A percentile compares a stretch with the other conserved stretches of the same genome.
Conservation (phyloP, 73 alveolate genomes). For the Tetrahymena borealis region DNA sequence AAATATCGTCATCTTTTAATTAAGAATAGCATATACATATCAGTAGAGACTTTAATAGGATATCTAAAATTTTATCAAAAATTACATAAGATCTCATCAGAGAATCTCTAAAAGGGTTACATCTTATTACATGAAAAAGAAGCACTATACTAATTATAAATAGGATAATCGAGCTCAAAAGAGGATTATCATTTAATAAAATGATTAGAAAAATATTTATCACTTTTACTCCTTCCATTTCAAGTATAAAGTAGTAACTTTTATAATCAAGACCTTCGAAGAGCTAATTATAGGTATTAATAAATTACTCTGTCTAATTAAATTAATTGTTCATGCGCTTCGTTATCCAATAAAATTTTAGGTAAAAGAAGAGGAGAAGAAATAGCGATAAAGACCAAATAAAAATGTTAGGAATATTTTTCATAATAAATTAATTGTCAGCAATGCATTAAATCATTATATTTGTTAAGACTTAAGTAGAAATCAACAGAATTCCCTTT, state of each 20-base stretch:
- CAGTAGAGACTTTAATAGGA: neutral
- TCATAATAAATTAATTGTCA: neutral
- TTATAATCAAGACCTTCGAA: neutral
- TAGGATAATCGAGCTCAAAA: neutral
- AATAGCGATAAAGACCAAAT: neutral
- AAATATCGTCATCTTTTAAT: neutral
- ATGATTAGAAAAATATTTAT: neutral
- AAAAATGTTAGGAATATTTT: neutral
- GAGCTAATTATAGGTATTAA: neutral
- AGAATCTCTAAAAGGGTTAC: neutral
- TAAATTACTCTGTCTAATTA: neutral
- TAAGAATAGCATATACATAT: neutral
- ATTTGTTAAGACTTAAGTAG: neutral
- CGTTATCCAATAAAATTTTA: no score
- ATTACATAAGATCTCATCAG: neutral
- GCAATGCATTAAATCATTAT: neutral
- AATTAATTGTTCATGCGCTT: no score
- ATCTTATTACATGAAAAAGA: neutral
- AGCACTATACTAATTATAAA: neutral
- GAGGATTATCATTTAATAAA: neutral
- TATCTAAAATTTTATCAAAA: neutral
- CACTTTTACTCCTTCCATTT: neutral
- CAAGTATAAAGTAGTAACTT: neutral
- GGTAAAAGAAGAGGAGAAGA: neutral
- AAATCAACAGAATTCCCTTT: neutral